Evolutionary conservation across 2,329 filamentous ascomycete genomes (phyloP).

Genomic region (Lizonia empirigonia): DNA sequence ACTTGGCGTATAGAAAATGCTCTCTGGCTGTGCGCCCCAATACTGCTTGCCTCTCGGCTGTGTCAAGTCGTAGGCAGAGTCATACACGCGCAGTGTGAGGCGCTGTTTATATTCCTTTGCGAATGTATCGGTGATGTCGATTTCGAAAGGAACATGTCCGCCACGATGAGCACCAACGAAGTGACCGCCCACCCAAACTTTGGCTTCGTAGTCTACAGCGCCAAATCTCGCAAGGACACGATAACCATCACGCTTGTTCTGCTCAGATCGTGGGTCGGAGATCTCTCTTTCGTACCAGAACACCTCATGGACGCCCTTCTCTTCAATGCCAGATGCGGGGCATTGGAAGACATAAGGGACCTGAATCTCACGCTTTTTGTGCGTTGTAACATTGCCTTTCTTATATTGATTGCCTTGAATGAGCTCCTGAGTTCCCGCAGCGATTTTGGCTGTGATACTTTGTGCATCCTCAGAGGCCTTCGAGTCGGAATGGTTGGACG

Average conservation of each 20-base stretch:
- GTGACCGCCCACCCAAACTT: constrained; percentile 61
- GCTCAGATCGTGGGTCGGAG: constrained; percentile 55
- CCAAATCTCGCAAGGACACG: constrained; percentile 61
- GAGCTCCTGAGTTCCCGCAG: constrained; percentile 56
- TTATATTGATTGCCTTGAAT: constrained; percentile 54
- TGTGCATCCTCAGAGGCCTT: constrained; percentile 34
- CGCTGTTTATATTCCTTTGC: constrained; percentile 21
- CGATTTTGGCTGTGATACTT: constrained; percentile 55
- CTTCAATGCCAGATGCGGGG: constrained; percentile 66
- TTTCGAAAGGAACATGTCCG: constrained; percentile 62
- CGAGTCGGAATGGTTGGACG: constrained; percentile 17
- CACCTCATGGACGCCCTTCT: constrained; percentile 68
- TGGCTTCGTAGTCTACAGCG: constrained; percentile 67
- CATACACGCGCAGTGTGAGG: constrained; percentile 64
- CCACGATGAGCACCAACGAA: constrained; percentile 62
- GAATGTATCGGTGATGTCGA: constrained; percentile 62
- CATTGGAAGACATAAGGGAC: constrained; percentile 71
- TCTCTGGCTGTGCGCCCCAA: constrained; percentile 65
- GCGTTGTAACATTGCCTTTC: constrained; percentile 33
- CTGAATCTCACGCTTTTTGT: constrained; percentile 60
- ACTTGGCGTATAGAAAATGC: constrained; percentile 64
- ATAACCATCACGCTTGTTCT: constrained; percentile 50
- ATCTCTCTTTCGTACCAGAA: constrained; percentile 68
- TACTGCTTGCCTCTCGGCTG: constrained; percentile 73
- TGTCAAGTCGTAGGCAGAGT: constrained; percentile 67